Conservation (phyloP, 495 filamentous ascomycete species). For the Astrothelium subdiscretum region DNA sequence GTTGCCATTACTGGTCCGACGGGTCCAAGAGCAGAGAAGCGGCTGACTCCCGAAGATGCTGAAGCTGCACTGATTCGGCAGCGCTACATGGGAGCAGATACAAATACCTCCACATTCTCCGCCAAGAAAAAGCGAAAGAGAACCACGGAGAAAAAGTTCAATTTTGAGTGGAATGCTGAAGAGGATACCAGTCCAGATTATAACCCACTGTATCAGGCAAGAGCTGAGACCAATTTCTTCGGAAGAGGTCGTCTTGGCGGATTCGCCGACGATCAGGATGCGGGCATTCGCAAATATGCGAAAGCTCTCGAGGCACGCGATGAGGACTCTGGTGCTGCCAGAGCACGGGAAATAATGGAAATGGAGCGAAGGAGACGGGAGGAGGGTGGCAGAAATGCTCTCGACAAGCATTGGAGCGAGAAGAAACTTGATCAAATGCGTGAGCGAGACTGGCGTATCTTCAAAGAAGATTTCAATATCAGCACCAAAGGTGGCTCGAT, state of each 20-base stretch:
- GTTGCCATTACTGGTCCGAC: constrained; percentile 22
- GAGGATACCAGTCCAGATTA: constrained; percentile 90
- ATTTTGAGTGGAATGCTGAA: constrained; percentile 95
- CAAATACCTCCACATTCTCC: constrained; percentile 78
- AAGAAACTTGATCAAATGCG: constrained; percentile 94
- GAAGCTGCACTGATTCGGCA: constrained; percentile 69
- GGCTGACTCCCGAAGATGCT: constrained; percentile 54
- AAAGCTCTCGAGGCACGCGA: constrained; percentile 69
- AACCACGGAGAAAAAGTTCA: constrained; percentile 95
- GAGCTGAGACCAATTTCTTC: constrained; percentile 64
- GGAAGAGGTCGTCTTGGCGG: constrained; percentile 73
- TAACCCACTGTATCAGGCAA: constrained; percentile 74
- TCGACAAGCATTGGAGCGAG: constrained; percentile 95
- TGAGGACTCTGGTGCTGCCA: constrained; percentile 60
- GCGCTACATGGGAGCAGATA: constrained; percentile 86
- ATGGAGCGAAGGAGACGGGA: constrained; percentile 75
- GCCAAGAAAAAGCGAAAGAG: constrained; percentile 93
- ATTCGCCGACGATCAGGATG: constrained; percentile 69
- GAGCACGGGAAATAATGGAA: constrained; percentile 73
- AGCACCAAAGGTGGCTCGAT: constrained; percentile 81
- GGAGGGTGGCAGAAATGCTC: constrained; percentile 54
- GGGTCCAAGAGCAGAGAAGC: constrained; percentile 40
- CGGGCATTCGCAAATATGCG: constrained; percentile 60
- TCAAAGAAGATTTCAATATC: constrained; percentile 99
- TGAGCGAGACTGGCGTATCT: constrained; percentile 97